Evolutionary conservation across 352 stramenopile species (phyloP).

Genomic region (Chrysophaeum taylorii): DNA sequence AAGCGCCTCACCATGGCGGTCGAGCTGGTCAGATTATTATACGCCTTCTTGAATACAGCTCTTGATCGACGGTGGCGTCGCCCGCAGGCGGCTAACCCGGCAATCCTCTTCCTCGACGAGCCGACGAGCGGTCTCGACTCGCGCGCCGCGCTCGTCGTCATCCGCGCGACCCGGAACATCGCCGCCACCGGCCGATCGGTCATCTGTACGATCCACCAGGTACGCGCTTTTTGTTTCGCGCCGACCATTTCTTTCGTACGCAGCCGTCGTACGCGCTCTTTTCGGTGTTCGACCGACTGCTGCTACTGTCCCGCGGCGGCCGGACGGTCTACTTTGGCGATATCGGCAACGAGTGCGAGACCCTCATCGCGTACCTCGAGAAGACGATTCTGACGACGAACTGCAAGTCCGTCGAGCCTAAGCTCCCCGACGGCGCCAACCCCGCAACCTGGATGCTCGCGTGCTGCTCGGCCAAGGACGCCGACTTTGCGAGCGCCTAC

Average conservation of each 20-base stretch:
- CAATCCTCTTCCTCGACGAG: conserved; percentile 78
- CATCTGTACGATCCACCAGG: conserved; percentile 66
- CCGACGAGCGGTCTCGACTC: conserved; percentile 49
- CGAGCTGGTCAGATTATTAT: conserved; percentile 76
- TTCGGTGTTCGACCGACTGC: conserved; percentile 69
- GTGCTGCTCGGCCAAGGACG: conserved; percentile 24
- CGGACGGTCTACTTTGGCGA: conserved; percentile 75
- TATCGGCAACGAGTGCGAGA: conserved; percentile 57
- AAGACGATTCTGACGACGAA: conserved; percentile 46
- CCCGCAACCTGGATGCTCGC: conserved; percentile 71
- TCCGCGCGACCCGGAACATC: conserved; percentile 65
- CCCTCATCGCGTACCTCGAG: conserved; percentile 73
- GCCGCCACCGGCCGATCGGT: conserved; percentile 68
- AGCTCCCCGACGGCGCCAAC: conserved; percentile 50
- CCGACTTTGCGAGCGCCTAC: conserved; percentile 38
- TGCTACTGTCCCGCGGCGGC: conserved; percentile 67
- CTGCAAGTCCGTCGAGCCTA: conserved; percentile 26
- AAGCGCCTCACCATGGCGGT: conserved; percentile 80
- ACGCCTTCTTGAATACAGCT: no score
- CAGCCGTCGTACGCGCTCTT: conserved; percentile 73
- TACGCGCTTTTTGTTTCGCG: no score
- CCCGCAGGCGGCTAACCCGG: conserved; percentile 72
- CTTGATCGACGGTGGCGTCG: no score
- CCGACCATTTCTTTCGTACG: no score
- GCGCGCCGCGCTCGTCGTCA: conserved; percentile 60